Evolutionary conservation across 2,329 filamentous ascomycete species (phyloP), one percentile per base, ranked within the genome.

Genomic region (Colletotrichum siamense): DNA sequence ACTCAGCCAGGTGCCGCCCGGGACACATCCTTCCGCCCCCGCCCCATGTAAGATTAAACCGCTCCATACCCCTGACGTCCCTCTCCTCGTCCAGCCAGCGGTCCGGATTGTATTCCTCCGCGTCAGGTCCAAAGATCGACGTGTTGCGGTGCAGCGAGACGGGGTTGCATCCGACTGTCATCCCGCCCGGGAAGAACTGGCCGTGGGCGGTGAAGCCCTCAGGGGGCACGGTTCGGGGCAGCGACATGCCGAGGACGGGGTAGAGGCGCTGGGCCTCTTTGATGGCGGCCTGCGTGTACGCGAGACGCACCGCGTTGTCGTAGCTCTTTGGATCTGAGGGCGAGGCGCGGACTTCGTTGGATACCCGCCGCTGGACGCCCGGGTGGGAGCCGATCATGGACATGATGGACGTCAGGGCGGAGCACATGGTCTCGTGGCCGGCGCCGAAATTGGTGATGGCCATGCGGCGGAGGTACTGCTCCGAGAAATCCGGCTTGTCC

Each of bases 361-460:
- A 73, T 0, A 88, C 82, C 4, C 78, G 81, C 1, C 72, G 28
- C 57, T 87, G 85, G 1, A 85, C 81, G 0, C 80, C 78, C 0
- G 78, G 52, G 34, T 88, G 83, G 0, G 85, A 84, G 2, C 85
- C 88, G 28, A 91, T 83, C 84, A 89, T 86, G 63, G 87, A 82
- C 63, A 91, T 79, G 26, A 86, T 82, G 5, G 89, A 87, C 1
- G 89, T 90, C 8, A 91, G 79, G 0, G 89, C 89, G 1, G 89
- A 89, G 13, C 88, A 88, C 83, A 90, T 85, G 0, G 89, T 91
- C 78, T 91, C 89, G 75, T 91, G 89, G 0, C 89, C 89, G 2
- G 89, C 89, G 13, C 89, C 89, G 78, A 91, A 91, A 77, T 91
- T 91, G 3, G 89, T 90, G 4, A 90, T 83, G 4, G 88, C 88